Base-by-base conservation (phyloP, 1,284 basidiomycete species). In the Cryptococcus floricola region DNA sequence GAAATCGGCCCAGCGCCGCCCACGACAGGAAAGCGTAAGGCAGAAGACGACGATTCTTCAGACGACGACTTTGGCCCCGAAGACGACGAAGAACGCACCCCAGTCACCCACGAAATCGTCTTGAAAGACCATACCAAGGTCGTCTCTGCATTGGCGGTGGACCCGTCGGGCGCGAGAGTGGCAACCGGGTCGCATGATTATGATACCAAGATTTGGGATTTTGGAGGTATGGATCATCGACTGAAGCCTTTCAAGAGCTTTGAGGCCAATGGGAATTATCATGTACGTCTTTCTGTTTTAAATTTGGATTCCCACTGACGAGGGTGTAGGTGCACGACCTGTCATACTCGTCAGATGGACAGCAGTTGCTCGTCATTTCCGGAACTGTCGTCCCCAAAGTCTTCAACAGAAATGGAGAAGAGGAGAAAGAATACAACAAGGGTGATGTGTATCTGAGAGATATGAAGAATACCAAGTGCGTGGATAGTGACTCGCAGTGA, bases 361-460 rank as follows among this genome's bases (percentile, higher is more conserved):
- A 89, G 61, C 83, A 85, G 59, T 86, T 96, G 64, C 80, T 97
- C 18, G 87, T 88, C 34, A 82, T 95, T n/a, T 88, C 88, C 31
- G 94, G 91, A 0, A 93, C 91, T 2, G 80, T 84, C 5, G 89
- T 94, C 70, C 85, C 93, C 1, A 94, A 90, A 74, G 75, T 98
- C 41, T 98, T 88, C 71, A 87, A 88, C 68, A 83, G 89, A 58
- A 87, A 98, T 53, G 93, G 93, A 2, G 89, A 92, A 75, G 89
- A 93, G 79, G 77, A 84, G 73, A 85, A 86, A 59, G 88, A 88
- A 63, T 96, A 85, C 73, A 82, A 90, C 73, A 96, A 98, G 78
- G 96, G 96, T 38, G 96, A 99, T 77, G 90, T 89, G 61, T 99
- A 98, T 73, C 89, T 99, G 67, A 86, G 96, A 53, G 96, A 99